Conservation (phyloP, 495 filamentous ascomycete species). For the Sphaerosporella brunnea region DNA sequence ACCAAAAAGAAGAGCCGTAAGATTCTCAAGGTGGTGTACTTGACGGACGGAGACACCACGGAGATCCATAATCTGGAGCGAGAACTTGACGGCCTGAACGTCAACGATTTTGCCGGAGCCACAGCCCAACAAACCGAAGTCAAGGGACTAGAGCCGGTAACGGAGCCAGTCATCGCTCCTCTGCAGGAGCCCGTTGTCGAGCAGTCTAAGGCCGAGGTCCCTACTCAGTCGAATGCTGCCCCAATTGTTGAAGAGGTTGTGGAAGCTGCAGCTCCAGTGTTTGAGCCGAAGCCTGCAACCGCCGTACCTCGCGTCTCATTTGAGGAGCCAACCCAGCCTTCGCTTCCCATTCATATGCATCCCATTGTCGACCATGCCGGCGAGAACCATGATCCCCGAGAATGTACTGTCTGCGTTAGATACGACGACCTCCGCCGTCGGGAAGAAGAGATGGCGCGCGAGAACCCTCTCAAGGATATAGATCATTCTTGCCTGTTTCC, state of each 20-base stretch:
- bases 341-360: neutral
- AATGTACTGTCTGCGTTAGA: conserved; percentile 24
- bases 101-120: too few species aligned
- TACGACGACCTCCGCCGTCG: conserved; percentile 11
- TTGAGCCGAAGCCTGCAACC: neutral
- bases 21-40: conserved; percentile 5
- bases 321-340: neutral
- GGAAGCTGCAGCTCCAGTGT: neutral
- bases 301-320: neutral
- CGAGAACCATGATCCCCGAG: conserved; percentile 15
- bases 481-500: conserved; percentile 22
- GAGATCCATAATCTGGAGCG: neutral
- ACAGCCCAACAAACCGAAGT: neutral
- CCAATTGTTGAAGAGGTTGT: neutral
- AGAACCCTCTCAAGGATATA: conserved; percentile 23
- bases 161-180: neutral
- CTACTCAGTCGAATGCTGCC: neutral
- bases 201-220: neutral
- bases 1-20: conserved; percentile 2
- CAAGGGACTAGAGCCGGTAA: neutral
- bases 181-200: neutral
- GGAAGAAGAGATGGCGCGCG: conserved; percentile 15
- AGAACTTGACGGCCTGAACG: neutral
- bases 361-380: neutral
- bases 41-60: conserved; percentile 3